A percentile compares a stretch with the other conserved stretches of the same genome.
Conservation (phyloP, 2,329 filamentous ascomycete species). For the Rosellinia necatrix region DNA sequence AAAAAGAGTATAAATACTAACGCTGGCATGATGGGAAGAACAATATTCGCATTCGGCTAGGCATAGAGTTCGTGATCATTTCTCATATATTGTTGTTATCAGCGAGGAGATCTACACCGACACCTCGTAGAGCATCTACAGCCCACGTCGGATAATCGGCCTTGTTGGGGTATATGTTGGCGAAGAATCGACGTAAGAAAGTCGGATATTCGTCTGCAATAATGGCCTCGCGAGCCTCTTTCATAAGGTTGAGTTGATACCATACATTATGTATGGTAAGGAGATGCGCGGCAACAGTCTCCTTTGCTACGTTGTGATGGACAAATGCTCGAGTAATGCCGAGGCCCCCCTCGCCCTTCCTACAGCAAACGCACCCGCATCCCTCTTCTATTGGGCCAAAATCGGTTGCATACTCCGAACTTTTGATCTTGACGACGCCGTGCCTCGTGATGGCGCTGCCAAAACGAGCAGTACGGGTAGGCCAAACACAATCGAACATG, state of each 20-base stretch:
- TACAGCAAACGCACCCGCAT: constrained; percentile 81
- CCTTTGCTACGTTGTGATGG: constrained; percentile 89
- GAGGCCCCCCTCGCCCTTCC: constrained; percentile 68
- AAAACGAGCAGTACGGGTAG: constrained; percentile 92
- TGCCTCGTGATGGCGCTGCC: constrained; percentile 86
- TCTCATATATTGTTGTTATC: constrained; percentile 31
- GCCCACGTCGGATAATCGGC: constrained; percentile 81
- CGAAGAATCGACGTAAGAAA: constrained; percentile 81
- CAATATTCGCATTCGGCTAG: neutral
- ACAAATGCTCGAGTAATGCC: constrained; percentile 88
- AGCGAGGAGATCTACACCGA: constrained; percentile 75
- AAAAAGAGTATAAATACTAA: too few relatives aligned
- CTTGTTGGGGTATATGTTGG: constrained; percentile 68
- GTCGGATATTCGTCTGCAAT: constrained; percentile 79
- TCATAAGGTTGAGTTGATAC: constrained; percentile 87
- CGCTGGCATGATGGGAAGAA: too few relatives aligned
- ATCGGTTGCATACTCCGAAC: constrained; percentile 75
- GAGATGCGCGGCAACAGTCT: constrained; percentile 85
- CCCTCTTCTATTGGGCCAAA: constrained; percentile 82
- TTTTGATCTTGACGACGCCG: constrained; percentile 84
- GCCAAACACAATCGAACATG: constrained; percentile 99
- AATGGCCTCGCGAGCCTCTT: constrained; percentile 73
- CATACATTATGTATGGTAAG: constrained; percentile 96
- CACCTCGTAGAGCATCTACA: constrained; percentile 73
- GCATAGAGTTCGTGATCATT: neutral